phyloP scores from a whole-genome alignment of 345 rosid species.

The Kernera saxatilis region DNA sequence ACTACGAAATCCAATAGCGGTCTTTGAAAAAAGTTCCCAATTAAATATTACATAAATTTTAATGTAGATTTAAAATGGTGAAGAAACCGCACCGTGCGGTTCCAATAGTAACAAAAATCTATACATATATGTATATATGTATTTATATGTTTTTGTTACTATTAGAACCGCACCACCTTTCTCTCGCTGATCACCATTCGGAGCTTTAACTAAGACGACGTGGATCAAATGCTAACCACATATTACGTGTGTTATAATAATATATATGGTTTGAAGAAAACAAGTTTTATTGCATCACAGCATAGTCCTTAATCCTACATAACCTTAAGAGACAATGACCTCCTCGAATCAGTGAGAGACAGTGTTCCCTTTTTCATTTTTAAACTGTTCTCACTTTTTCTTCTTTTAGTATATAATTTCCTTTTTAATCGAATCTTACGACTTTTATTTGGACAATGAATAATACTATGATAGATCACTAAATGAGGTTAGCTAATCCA shows the following conservation, averaged over 20 bases:
- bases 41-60: neutral
- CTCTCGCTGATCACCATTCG: too few species aligned
- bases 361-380: neutral
- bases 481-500: neutral
- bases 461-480: neutral
- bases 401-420: neutral
- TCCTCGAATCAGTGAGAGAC: conserved; percentile 22
- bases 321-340: conserved; percentile 23
- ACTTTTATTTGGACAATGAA: neutral
- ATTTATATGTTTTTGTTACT: too few species aligned
- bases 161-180: too few species aligned
- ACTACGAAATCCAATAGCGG: conserved; percentile 11
- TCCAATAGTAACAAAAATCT: too few species aligned
- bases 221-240: conserved; percentile 24
- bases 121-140: too few species aligned
- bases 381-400: neutral
- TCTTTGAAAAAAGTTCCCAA: neutral
- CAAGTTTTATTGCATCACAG: conserved; percentile 12
- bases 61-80: neutral
- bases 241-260: conserved; percentile 6
- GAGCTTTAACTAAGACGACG: conserved; percentile 14
- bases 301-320: conserved; percentile 22
- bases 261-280: neutral
- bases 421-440: conserved; percentile 2
- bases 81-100: too few species aligned